phyloP scores from a whole-genome alignment of 441 rosid genomes.

The Mallotus repandus region DNA sequence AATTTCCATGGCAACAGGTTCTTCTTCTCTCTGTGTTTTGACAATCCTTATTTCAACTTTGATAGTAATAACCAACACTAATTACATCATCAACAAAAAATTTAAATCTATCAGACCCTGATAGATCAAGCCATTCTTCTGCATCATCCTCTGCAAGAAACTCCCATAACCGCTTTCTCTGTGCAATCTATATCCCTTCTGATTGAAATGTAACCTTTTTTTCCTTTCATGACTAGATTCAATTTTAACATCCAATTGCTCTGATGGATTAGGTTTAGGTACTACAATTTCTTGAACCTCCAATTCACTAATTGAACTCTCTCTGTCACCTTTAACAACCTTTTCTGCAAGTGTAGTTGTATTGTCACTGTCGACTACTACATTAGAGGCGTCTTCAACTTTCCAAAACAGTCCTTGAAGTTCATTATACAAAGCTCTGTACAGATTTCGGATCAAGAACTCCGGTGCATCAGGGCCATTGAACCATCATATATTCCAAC shows the following conservation, averaged over 20 bases:
- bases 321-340: conserved; percentile 16
- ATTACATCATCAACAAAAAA: conserved; percentile 88
- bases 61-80: conserved; percentile 70
- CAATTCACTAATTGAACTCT: conserved; percentile 21
- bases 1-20: conserved; percentile 74
- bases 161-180: conserved; percentile 74
- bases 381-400: conserved; percentile 40
- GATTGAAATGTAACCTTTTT: conserved; percentile 57
- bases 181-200: conserved; percentile 42
- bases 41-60: conserved; percentile 74
- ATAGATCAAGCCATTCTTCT: conserved; percentile 89
- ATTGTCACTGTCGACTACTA: conserved; percentile 24
- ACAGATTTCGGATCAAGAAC: conserved; percentile 94
- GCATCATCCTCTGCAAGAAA: conserved; percentile 72
- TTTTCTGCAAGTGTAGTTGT: conserved; percentile 28
- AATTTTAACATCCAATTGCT: conserved; percentile 20
- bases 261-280: conserved; percentile 7
- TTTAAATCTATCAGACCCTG: conserved; percentile 88
- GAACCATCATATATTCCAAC: conserved; percentile 92
- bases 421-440: conserved; percentile 79
- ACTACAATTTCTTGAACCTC: conserved; percentile 13
- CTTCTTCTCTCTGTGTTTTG: conserved; percentile 54
- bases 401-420: conserved; percentile 95
- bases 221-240: conserved; percentile 33
- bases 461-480: conserved; percentile 96